Evolutionary conservation across 2,329 filamentous ascomycete genomes (phyloP), one percentile per base, ranked within the genome.

Genomic region (Mycogone perniciosa): DNA sequence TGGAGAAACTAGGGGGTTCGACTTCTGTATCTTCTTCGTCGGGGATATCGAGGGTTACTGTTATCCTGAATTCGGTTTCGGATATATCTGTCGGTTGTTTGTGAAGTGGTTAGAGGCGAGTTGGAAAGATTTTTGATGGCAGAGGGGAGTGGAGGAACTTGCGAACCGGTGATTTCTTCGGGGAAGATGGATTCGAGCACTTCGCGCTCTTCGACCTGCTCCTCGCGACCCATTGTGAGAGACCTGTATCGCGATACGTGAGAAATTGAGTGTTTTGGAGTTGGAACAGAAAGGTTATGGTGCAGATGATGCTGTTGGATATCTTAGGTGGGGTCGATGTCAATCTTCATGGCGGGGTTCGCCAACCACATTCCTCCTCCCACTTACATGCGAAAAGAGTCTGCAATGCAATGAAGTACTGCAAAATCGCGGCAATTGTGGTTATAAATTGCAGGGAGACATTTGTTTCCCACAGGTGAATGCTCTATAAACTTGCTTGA

Each of bases 151-250:
- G 13, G 20, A 46, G 30, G 10, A 37, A 26, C 7, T 11, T 30
- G 11, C 30, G 29, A 64, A 92, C 90, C 87, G 79, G 85, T 92
- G 60, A 99, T 96, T 73, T 99, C 93, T 54, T 99, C 92, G 1
- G 93, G 90, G 61, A 97, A 99, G 65, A 99, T 99, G 54, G 92
- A 96, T 65, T 95, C 89, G 66, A 99, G 89, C 61, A 99, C 92
- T 71, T 99, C 93, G 55, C 91, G 85, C 79, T 99, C 93, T 73
- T 99, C 93, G 58, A 85, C 74, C 70, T 99, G 93, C 54, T 99
- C 93, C 76, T 97, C 92, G 67, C 73, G 78, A 45, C 82, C 82
- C 82, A 86, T 85, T 50, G 45, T 46, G 53, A 54, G 20, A 39
- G 34, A 20, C 26, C 7, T 42, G 31, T 39, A 11, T 47, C 31